Evolutionary conservation across 73 alveolate species (phyloP).

Genomic region (Tetrahymena malaccensis): DNA sequence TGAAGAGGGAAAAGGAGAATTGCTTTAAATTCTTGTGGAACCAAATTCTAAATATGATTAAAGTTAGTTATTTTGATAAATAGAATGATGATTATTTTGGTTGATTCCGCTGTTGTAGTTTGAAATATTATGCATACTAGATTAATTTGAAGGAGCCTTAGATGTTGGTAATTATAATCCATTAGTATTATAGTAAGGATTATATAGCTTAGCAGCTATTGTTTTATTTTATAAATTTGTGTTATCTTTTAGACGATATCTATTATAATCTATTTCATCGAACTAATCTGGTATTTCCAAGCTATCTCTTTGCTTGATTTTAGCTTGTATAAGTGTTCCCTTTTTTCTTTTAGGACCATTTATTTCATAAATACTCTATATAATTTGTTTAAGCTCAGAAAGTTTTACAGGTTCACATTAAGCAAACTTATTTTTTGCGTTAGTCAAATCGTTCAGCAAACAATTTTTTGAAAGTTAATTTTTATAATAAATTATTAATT

Average conservation of each 20-base stretch:
- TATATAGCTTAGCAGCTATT: neutral
- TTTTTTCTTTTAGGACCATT: neutral
- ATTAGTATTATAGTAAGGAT: neutral
- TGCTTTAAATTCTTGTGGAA: neutral
- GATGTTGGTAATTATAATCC: neutral
- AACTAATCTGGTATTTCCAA: neutral
- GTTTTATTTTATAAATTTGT: neutral
- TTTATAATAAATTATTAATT: neutral
- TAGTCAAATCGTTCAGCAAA: neutral
- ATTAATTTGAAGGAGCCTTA: neutral
- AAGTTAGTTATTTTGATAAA: neutral
- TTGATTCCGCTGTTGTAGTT: neutral
- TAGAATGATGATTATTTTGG: neutral
- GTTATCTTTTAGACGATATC: neutral
- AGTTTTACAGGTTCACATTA: neutral
- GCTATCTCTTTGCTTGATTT: neutral
- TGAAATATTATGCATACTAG: neutral
- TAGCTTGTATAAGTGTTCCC: neutral
- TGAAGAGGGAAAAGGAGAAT: neutral
- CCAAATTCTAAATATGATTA: neutral
- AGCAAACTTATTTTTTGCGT: neutral
- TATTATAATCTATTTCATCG: neutral
- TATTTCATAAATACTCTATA: neutral
- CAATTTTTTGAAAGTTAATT: neutral
- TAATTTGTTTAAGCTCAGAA: neutral